Evolutionary conservation across 164 flowering plant genomes (phyloP).

Genomic region (Houttuynia cordata): DNA sequence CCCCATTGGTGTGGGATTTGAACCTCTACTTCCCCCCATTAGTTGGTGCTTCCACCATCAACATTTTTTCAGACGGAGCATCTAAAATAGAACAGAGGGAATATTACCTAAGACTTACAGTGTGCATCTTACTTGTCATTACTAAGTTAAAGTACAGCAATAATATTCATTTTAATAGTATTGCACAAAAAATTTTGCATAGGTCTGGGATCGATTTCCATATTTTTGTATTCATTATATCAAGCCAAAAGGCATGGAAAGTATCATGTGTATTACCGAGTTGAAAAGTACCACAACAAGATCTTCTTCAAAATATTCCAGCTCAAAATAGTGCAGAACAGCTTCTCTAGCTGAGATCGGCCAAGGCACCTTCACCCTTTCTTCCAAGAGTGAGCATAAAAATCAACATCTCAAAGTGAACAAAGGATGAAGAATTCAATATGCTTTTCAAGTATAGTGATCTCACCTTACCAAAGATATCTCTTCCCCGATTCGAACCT

Average conservation of each 20-base stretch:
- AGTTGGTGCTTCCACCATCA: too few species aligned
- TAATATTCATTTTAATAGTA: too few species aligned
- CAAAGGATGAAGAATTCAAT: constrained; percentile 1
- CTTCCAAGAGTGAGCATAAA: constrained; percentile 44
- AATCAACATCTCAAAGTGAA: constrained; percentile 19
- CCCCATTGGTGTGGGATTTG: too few species aligned
- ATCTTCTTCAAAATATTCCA: constrained; percentile 69
- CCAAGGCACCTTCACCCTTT: constrained; percentile 94
- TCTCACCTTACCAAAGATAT: constrained; percentile 74
- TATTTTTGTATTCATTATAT: neutral
- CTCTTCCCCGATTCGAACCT: constrained; percentile 61
- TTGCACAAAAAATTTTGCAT: too few species aligned
- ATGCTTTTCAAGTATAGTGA: neutral
- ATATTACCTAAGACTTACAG: too few species aligned
- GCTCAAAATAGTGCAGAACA: constrained; percentile 50
- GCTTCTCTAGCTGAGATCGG: constrained; percentile 82
- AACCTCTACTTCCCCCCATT: too few species aligned
- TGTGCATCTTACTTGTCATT: too few species aligned
- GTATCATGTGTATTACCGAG: constrained; percentile 38
- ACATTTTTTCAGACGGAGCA: too few species aligned
- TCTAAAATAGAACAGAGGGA: too few species aligned
- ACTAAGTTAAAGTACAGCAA: too few species aligned
- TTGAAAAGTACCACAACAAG: constrained; percentile 58
- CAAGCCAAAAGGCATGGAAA: neutral
- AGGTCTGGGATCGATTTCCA: neutral